Conservation (phyloP, 2,329 filamentous ascomycete species). For the Metarhizium anisopliae region DNA sequence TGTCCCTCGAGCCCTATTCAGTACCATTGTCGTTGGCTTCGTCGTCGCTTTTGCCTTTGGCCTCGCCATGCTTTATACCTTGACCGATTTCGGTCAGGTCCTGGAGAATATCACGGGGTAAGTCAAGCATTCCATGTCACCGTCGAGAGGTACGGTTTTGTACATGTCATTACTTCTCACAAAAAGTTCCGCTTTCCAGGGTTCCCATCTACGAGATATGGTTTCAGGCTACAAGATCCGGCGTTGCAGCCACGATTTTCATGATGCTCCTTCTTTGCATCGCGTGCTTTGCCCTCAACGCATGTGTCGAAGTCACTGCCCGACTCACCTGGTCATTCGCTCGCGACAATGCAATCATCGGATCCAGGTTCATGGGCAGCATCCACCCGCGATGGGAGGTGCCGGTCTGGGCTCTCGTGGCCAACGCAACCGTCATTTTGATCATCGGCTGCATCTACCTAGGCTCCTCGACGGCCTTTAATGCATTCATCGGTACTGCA, state of each 20-base stretch:
- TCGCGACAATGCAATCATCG: background rate
- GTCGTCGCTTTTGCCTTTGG: constrained; percentile 34
- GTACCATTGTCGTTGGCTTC: constrained; percentile 24
- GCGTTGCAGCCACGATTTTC: constrained; percentile 31
- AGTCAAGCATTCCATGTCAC: too few species aligned
- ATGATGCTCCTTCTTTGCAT: background rate
- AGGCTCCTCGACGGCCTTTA: constrained; percentile 47
- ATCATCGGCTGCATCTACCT: constrained; percentile 51
- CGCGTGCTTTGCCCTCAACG: background rate
- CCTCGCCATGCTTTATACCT: constrained; percentile 37
- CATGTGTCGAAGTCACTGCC: background rate
- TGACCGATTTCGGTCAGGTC: constrained; percentile 30
- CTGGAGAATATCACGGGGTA: too few species aligned
- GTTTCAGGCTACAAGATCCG: constrained; percentile 34
- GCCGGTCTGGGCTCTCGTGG: constrained; percentile 36
- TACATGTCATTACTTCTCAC: too few species aligned
- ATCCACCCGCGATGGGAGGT: constrained; percentile 19
- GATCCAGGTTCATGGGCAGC: constrained; percentile 30
- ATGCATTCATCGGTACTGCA: constrained; percentile 46
- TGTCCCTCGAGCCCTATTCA: background rate
- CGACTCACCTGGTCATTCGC: background rate
- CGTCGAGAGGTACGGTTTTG: too few species aligned
- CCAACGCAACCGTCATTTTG: constrained; percentile 36
- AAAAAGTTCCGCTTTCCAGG: constrained; percentile 30
- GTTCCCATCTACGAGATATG: constrained; percentile 48